phyloP scores from a whole-genome alignment of 2,329 filamentous ascomycete genomes.

The Sporothrix protearum region DNA sequence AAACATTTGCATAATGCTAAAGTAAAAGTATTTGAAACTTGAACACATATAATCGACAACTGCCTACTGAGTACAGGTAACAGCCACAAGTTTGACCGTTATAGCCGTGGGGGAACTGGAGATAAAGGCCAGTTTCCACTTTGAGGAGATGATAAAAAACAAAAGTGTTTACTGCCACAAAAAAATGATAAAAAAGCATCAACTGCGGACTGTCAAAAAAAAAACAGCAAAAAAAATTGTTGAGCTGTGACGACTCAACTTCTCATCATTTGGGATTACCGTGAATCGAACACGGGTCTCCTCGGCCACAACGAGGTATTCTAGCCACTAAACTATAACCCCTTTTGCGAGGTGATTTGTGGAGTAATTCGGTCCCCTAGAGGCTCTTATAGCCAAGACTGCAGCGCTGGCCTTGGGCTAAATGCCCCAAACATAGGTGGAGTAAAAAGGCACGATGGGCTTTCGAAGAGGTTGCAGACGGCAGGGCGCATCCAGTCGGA shows the following conservation, averaged over 20 bases:
- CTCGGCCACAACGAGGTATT: conserved; percentile 30
- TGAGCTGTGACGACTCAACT: not conserved
- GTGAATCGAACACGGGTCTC: conserved; percentile 31
- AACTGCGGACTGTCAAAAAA: conserved; percentile 17
- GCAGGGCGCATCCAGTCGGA: not conserved
- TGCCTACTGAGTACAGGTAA: not conserved
- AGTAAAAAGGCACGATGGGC: not conserved
- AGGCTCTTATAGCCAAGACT: conserved; percentile 9
- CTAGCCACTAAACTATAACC: conserved; percentile 30
- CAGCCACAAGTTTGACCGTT: not conserved
- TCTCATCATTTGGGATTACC: conserved; percentile 25
- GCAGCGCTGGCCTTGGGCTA: no score
- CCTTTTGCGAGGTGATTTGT: conserved; percentile 12
- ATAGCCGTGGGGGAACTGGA: not conserved
- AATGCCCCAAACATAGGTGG: no score
- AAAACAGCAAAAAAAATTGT: not conserved
- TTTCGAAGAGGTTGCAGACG: not conserved
- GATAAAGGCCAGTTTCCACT: not conserved
- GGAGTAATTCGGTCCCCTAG: not conserved
- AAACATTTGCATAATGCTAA: not conserved
- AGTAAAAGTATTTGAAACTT: not conserved
- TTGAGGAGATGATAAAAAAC: not conserved
- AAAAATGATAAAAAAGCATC: not conserved
- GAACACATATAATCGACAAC: not conserved
- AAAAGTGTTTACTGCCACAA: no score